A percentile compares a stretch with the other conserved stretches of the same genome.
phyloP scores from a whole-genome alignment of 2,329 filamentous ascomycete genomes.

The Colletotrichum trifolii region DNA sequence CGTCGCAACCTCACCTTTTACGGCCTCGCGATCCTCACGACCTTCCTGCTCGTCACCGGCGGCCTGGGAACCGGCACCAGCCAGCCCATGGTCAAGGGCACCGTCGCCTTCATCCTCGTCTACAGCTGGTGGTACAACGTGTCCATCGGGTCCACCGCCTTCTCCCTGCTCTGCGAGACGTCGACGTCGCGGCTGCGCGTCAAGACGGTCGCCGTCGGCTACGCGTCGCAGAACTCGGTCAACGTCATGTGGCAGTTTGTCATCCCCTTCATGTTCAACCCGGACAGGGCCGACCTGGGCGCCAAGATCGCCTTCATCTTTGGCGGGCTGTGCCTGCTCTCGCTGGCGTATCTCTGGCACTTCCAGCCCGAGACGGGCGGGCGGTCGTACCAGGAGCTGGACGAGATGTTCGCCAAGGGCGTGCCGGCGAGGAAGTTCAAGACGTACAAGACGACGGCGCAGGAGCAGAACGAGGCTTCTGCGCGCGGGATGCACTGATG shows the following conservation, averaged over 20 bases:
- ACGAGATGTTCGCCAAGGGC: conserved; percentile 42
- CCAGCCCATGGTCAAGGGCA: conserved; percentile 37
- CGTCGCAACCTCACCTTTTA: conserved; percentile 50
- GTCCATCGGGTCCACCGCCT: conserved; percentile 55
- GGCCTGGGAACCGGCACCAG: conserved; percentile 47
- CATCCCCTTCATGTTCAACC: conserved; percentile 41
- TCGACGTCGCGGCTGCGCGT: conserved; percentile 51
- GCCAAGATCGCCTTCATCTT: conserved; percentile 56
- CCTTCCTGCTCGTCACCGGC: conserved; percentile 53
- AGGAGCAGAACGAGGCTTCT: conserved; percentile 30
- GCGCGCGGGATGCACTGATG: not conserved
- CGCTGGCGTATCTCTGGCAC: conserved; percentile 46
- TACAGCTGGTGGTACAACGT: conserved; percentile 53
- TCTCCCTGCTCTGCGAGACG: conserved; percentile 50
- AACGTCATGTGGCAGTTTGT: conserved; percentile 37
- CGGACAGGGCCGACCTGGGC: conserved; percentile 45
- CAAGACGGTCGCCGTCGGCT: conserved; percentile 53
- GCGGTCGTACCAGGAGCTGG: conserved; percentile 42
- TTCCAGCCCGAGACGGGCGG: conserved; percentile 50
- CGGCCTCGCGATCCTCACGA: conserved; percentile 47
- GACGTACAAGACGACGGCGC: conserved; percentile 36
- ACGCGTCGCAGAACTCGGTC: conserved; percentile 45
- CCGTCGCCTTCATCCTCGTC: conserved; percentile 50
- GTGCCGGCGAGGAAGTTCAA: conserved; percentile 43
- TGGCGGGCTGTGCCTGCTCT: conserved; percentile 46